Evolutionary conservation across 1,139 yeast genomes (phyloP).

Genomic region (Debaryomyces sp.): DNA sequence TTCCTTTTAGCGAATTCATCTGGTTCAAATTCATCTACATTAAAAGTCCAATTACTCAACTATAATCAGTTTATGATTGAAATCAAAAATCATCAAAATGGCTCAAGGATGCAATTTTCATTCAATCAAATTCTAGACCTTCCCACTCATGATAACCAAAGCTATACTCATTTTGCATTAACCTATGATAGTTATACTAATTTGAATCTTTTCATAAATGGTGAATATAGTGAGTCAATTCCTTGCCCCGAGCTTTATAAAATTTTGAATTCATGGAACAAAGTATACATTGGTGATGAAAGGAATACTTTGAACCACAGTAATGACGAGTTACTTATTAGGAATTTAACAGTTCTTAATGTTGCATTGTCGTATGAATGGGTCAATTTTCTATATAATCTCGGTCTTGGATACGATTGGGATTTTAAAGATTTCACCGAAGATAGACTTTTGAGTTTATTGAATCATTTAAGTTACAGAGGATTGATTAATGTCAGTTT

Average conservation of each 20-base stretch:
- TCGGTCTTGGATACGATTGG: slow-evolving; percentile 46
- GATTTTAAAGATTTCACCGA: slow-evolving; percentile 35
- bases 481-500: slow-evolving; percentile 29
- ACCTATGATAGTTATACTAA: slow-evolving; percentile 43
- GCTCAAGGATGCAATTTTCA: slow-evolving; percentile 33
- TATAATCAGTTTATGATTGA: slow-evolving; percentile 37
- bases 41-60: slow-evolving; percentile 33
- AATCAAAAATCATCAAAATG: slow-evolving; percentile 25
- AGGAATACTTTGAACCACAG: not conserved
- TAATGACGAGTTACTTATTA: slow-evolving; percentile 33
- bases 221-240: slow-evolving; percentile 48
- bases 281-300: slow-evolving; percentile 36
- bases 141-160: slow-evolving; percentile 22
- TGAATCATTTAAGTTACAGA: slow-evolving; percentile 33
- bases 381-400: slow-evolving; percentile 38
- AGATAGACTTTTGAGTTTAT: slow-evolving; percentile 31
- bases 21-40: slow-evolving; percentile 22
- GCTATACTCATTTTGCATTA: slow-evolving; percentile 36
- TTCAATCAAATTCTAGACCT: slow-evolving; percentile 36
- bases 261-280: slow-evolving; percentile 38
- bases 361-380: slow-evolving; percentile 36
- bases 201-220: slow-evolving; percentile 42
- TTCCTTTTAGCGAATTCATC: slow-evolving; percentile 33
- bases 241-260: slow-evolving; percentile 43
- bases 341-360: slow-evolving; percentile 36